Evolutionary conservation across 352 stramenopile genomes (phyloP).

Genomic region (Phytophthora ohioensis): DNA sequence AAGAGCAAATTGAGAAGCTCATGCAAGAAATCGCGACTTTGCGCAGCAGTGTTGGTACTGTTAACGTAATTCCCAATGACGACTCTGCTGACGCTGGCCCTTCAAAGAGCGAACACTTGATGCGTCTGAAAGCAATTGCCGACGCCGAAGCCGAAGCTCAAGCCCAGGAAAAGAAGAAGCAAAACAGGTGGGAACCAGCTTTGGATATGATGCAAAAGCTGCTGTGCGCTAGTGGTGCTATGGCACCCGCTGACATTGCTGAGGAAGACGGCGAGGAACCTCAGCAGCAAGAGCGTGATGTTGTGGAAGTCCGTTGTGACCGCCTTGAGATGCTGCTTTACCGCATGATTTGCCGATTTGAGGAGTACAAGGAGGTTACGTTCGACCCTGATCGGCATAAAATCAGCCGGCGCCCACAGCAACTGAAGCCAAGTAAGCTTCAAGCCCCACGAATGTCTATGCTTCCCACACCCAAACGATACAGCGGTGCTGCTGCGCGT

Average conservation of each 20-base stretch:
- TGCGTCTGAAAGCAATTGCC: constrained; percentile 35
- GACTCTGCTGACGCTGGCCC: constrained; percentile 19
- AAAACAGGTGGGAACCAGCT: constrained; percentile 81
- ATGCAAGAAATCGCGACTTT: constrained; percentile 64
- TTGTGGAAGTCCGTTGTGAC: constrained; percentile 66
- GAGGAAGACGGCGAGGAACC: constrained; percentile 41
- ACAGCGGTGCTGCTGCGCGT: constrained; percentile 40
- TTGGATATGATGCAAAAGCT: constrained; percentile 86
- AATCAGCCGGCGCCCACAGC: constrained; percentile 22
- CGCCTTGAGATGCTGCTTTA: constrained; percentile 87
- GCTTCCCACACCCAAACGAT: constrained; percentile 54
- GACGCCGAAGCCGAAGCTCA: constrained; percentile 34
- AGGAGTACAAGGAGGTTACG: constrained; percentile 82
- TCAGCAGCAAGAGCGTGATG: constrained; percentile 42
- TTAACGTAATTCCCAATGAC: constrained; percentile 18
- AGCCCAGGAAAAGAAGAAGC: constrained; percentile 46
- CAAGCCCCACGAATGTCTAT: constrained; percentile 55
- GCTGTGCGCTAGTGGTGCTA: constrained; percentile 64
- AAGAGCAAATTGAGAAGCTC: constrained; percentile 78
- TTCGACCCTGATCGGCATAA: constrained; percentile 57
- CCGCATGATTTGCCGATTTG: constrained; percentile 87
- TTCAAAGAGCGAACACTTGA: constrained; percentile 36
- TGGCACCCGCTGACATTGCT: constrained; percentile 47
- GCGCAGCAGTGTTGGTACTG: constrained; percentile 21
- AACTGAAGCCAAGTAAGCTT: constrained; percentile 43